Evolutionary conservation across 768 basidiomycete species (phyloP).

Genomic region (Pisolithus sp.): DNA sequence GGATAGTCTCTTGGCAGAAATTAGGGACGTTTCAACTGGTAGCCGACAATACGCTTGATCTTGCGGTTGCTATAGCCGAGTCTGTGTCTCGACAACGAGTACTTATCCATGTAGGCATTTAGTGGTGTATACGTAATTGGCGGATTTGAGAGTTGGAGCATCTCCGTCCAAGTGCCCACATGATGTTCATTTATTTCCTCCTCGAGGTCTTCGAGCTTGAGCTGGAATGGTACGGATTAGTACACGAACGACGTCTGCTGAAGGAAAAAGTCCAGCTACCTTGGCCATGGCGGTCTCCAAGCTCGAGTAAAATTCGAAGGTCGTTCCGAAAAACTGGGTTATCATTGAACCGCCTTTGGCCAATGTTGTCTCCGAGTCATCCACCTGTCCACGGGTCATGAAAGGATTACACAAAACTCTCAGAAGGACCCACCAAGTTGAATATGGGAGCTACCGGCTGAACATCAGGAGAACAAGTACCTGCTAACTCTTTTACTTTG

Average conservation of each 20-base stretch:
- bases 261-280: conserved; percentile 30
- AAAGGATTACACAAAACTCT: background rate
- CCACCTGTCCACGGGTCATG: conserved; percentile 41
- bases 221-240: conserved; percentile 28
- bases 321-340: conserved; percentile 69
- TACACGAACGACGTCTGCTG: too few species aligned
- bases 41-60: conserved; percentile 68
- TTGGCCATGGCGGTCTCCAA: conserved; percentile 62
- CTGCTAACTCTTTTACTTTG: conserved; percentile 57
- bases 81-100: conserved; percentile 60
- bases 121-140: conserved; percentile 67
- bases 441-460: conserved; percentile 73
- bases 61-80: conserved; percentile 66
- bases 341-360: conserved; percentile 59
- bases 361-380: conserved; percentile 68
- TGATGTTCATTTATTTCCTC: conserved; percentile 86
- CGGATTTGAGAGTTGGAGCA: conserved; percentile 66
- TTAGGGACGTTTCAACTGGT: conserved; percentile 56
- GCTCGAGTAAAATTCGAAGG: conserved; percentile 74
- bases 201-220: conserved; percentile 60
- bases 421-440: conserved; percentile 52
- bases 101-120: conserved; percentile 74
- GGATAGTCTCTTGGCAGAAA: conserved; percentile 54
- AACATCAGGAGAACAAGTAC: conserved; percentile 48
- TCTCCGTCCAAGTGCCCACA: conserved; percentile 75